A percentile compares a stretch with the other conserved stretches of the same genome.
phyloP scores from a whole-genome alignment of 805 yeast species.

The Lachancea lanzarotensis region DNA sequence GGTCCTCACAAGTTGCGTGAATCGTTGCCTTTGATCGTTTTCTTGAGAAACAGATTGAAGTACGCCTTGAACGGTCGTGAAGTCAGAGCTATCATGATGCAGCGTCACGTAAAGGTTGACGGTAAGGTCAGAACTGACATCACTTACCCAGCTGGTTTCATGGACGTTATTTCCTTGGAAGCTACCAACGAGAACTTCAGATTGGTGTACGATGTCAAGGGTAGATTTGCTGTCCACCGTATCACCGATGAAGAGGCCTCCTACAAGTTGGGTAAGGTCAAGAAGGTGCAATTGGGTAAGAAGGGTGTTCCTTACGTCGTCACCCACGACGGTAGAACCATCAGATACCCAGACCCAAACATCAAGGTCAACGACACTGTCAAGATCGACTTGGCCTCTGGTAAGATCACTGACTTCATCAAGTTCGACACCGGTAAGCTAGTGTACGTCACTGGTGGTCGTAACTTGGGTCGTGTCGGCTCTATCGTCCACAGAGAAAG shows the following conservation, averaged over 20 bases:
- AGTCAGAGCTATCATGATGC: constrained; percentile 96
- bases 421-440: constrained; percentile 89
- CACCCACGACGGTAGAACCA: constrained; percentile 99
- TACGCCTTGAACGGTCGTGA: constrained; percentile 98
- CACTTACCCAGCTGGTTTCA: constrained; percentile 99
- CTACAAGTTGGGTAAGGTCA: constrained; percentile 97
- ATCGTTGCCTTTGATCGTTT: constrained; percentile 93
- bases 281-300: constrained; percentile 97
- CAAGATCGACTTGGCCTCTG: constrained; percentile 92
- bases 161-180: constrained; percentile 96
- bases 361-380: constrained; percentile 97
- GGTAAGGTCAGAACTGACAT: constrained; percentile 99
- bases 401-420: constrained; percentile 85
- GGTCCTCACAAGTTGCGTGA: constrained; percentile 99
- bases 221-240: constrained; percentile 99
- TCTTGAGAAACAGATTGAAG: constrained; percentile 97
- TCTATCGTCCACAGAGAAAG: constrained; percentile 92
- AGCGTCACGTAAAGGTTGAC: constrained; percentile 97
- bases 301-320: constrained; percentile 97
- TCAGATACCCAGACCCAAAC: constrained; percentile 98
- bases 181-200: constrained; percentile 99
- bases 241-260: constrained; percentile 97
- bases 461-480: constrained; percentile 98
- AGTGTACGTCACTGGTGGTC: constrained; percentile 95
- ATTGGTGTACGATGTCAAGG: constrained; percentile 96